Base-by-base conservation (phyloP, 2,329 filamentous ascomycete species). In the Alternaria postmessia region DNA sequence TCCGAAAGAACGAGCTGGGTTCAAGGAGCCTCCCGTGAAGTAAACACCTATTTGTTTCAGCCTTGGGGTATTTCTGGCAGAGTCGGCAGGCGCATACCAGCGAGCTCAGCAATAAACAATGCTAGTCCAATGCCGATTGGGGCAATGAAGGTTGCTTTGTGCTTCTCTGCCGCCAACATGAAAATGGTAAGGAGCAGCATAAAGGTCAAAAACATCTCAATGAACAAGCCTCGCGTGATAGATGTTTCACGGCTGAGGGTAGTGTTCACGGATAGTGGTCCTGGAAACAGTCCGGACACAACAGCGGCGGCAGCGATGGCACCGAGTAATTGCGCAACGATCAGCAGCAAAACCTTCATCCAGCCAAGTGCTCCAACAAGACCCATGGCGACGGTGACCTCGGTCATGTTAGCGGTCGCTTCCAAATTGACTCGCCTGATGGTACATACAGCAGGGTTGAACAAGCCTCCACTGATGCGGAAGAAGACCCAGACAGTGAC, bases 201-300 rank as follows among this genome's bases (percentile, higher is more conserved):
- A n/a, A 80, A 78, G 3, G 83, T 85, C 39, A 84, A 72, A 55
- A 85, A 81, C 80, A 83, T 83, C 63, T 84, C 82, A 54, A 84
- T 83, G 67, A 78, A 84, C 4, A 85, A 66, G 12, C 82, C 83
- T 36, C 79, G 80, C 24, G 72, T 75, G 24, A 83, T 67, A 1
- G 81, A 81, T 3, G 82, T 83, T 20, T 71, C 69, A 14, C 53
- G 30, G 43, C 78, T 77, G n/a, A 84, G 76, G 5, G 75, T 79
- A 2, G 82, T 84, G 11, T 78, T 77, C 20, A 85, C 82, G 38
- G 77, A 75, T 22, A 85, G 75, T 20, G 78, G 75, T 1, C 81
- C 80, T 6, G 83, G 81, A 28, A 84, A 82, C 7, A 83, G 71
- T 1, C 73, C 75, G 1, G 76, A 78, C 5, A 83, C 81, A 3